These are phyloP conservation scores for Neonectria hederae DNA, from an alignment of 2,329 filamentous ascomycete species.

Conservation along the genomic window DNA sequence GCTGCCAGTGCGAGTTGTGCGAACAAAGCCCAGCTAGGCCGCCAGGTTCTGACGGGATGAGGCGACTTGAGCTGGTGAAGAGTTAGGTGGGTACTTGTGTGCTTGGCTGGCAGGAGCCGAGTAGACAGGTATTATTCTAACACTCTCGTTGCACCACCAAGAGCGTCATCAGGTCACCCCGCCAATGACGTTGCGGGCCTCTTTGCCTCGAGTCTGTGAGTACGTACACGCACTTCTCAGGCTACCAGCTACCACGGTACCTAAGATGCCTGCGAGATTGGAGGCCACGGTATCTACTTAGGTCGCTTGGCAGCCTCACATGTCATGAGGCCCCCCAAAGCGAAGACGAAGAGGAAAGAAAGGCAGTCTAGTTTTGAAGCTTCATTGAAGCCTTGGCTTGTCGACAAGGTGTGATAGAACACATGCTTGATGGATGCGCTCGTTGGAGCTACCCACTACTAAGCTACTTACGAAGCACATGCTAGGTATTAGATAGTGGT, in stretches of 20 bases:
- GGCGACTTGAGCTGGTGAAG: not conserved
- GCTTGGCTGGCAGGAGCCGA: accelerated
- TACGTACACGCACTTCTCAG: no score
- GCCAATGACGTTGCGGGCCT: constrained; percentile 44
- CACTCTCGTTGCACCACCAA: not conserved
- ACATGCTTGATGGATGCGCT: not conserved
- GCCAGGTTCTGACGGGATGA: constrained; percentile 10
- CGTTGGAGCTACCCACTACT: no score
- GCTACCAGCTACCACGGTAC: not conserved
- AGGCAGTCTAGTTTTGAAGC: not conserved
- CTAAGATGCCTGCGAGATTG: not conserved
- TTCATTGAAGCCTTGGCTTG: not conserved
- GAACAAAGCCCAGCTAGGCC: not conserved
- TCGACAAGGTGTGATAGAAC: not conserved
- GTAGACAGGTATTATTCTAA: not conserved
- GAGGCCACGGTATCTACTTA: not conserved
- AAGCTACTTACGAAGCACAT: no score
- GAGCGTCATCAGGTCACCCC: constrained; percentile 40
- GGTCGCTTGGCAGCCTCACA: not conserved
- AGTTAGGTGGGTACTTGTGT: constrained; percentile 2
- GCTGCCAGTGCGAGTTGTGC: not conserved
- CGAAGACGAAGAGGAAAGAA: not conserved
- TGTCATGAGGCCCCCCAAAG: not conserved
- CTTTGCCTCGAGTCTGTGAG: no score
- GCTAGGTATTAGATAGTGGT: no score